A percentile compares a stretch with the other conserved stretches of the same genome.
Conservation (phyloP, 2,329 filamentous ascomycete species). For the Trichoderma koningii region DNA sequence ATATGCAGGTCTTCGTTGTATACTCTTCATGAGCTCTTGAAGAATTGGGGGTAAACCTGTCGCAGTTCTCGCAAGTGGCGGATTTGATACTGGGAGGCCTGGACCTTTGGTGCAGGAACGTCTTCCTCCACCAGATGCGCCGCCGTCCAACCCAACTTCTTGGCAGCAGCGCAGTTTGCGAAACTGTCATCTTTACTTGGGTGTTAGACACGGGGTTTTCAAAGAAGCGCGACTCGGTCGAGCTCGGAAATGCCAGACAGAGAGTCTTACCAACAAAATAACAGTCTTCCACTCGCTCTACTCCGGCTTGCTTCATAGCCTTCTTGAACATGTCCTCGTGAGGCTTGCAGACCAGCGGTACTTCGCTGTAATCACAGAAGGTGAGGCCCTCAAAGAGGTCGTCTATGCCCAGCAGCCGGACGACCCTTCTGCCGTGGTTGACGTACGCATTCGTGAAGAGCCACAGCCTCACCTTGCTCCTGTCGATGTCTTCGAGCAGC, state of each 20-base stretch:
- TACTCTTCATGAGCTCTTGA: constrained; percentile 56
- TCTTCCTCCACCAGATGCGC: constrained; percentile 83
- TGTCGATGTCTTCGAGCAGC: constrained; percentile 81
- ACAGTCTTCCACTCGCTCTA: constrained; percentile 68
- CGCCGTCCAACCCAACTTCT: constrained; percentile 80
- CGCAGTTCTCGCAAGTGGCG: constrained; percentile 74
- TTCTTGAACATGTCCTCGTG: constrained; percentile 80
- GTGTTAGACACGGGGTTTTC: constrained; percentile 3
- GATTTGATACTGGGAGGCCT: constrained; percentile 75
- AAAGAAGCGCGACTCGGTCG: too few species aligned
- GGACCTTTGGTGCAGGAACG: constrained; percentile 61
- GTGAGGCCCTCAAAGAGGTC: constrained; percentile 94
- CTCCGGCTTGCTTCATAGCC: constrained; percentile 82
- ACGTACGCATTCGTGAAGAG: constrained; percentile 96
- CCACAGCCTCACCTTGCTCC: constrained; percentile 82
- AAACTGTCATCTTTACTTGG: constrained; percentile 73
- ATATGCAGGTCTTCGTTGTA: neutral
- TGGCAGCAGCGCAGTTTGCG: constrained; percentile 75
- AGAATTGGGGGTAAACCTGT: constrained; percentile 77
- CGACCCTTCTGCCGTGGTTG: constrained; percentile 80
- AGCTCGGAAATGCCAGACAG: too few species aligned
- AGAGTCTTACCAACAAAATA: constrained; percentile 79
- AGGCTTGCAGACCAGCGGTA: constrained; percentile 84
- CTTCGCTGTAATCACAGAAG: constrained; percentile 81
- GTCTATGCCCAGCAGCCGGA: constrained; percentile 77